These are phyloP conservation scores for Rutstroemia sp. DNA, from an alignment of 2,329 filamentous ascomycete genomes.

Conservation along the genomic window DNA sequence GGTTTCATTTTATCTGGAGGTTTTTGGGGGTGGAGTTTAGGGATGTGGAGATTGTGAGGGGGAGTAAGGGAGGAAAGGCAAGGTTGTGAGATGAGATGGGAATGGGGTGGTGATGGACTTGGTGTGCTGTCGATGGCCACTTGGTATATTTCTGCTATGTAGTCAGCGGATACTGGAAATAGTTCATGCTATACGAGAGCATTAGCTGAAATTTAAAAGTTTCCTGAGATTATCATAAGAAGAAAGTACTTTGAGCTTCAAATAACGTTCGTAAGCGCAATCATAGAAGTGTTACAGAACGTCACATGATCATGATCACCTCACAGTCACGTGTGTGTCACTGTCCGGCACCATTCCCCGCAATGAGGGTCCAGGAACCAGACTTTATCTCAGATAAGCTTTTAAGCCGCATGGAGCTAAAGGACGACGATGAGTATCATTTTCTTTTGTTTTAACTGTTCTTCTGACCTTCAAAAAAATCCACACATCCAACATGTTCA, in stretches of 20 bases:
- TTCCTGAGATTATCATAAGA: too few relatives aligned
- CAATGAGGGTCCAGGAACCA: slow-evolving; percentile 6
- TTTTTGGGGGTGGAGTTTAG: slow-evolving; percentile 55
- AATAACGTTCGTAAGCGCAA: too few relatives aligned
- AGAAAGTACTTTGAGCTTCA: too few relatives aligned
- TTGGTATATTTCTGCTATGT: too few relatives aligned
- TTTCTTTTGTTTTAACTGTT: background rate
- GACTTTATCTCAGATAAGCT: slow-evolving; percentile 14
- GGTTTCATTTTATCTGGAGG: slow-evolving; percentile 62
- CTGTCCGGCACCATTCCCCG: background rate
- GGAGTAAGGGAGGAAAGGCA: slow-evolving; percentile 10
- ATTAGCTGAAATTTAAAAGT: too few relatives aligned
- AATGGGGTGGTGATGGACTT: too few relatives aligned
- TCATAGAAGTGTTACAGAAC: too few relatives aligned
- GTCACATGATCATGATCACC: too few relatives aligned
- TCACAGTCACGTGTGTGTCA: background rate
- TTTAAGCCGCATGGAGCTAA: slow-evolving; percentile 18
- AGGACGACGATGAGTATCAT: slow-evolving; percentile 6
- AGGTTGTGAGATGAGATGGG: slow-evolving; percentile 13
- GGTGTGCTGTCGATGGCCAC: too few relatives aligned
- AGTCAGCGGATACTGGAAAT: too few relatives aligned
- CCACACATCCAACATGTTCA: too few relatives aligned
- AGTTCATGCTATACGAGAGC: too few relatives aligned
- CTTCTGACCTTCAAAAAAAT: background rate
- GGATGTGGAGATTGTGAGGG: slow-evolving; percentile 40